These are phyloP conservation scores for Aspergillus aculeatus DNA, from an alignment of 2,329 filamentous ascomycete genomes.

Conservation along the genomic window DNA sequence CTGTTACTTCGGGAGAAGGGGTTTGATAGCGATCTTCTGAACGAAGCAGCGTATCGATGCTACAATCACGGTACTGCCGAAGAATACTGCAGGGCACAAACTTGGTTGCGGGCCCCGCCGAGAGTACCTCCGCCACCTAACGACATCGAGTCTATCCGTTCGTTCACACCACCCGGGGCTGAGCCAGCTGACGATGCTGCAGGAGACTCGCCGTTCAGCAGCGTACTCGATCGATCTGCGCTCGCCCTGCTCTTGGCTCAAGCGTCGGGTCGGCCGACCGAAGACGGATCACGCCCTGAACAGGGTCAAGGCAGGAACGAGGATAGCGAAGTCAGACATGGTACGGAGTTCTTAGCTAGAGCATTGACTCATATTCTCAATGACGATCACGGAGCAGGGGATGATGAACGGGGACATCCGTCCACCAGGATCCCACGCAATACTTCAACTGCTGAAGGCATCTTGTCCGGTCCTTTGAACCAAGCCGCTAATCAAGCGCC, in stretches of 20 bases:
- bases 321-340: slow-evolving; percentile 33
- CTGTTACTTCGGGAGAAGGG: slow-evolving; percentile 47
- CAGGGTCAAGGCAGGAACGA: slow-evolving; percentile 23
- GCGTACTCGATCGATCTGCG: slow-evolving; percentile 30
- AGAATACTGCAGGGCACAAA: slow-evolving; percentile 73
- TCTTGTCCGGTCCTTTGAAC: slow-evolving; percentile 22
- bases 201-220: slow-evolving; percentile 29
- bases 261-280: slow-evolving; percentile 26
- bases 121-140: slow-evolving; percentile 66
- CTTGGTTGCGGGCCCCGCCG: slow-evolving; percentile 55
- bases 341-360: slow-evolving; percentile 41
- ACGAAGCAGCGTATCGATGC: slow-evolving; percentile 80
- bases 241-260: slow-evolving; percentile 38
- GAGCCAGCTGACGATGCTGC: slow-evolving; percentile 32
- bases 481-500: slow-evolving; percentile 20
- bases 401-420: slow-evolving; percentile 25
- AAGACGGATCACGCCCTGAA: slow-evolving; percentile 24
- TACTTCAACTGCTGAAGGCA: slow-evolving; percentile 13
- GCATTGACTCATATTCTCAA: slow-evolving; percentile 44
- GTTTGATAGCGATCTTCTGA: slow-evolving; percentile 62
- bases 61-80: slow-evolving; percentile 64
- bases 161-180: slow-evolving; percentile 28
- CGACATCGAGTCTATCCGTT: slow-evolving; percentile 47
- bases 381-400: slow-evolving; percentile 28
- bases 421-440: slow-evolving; percentile 22